These are phyloP conservation scores for Trichoderma asperellum DNA, from an alignment of 2,329 filamentous ascomycete genomes.

Conservation along the genomic window DNA sequence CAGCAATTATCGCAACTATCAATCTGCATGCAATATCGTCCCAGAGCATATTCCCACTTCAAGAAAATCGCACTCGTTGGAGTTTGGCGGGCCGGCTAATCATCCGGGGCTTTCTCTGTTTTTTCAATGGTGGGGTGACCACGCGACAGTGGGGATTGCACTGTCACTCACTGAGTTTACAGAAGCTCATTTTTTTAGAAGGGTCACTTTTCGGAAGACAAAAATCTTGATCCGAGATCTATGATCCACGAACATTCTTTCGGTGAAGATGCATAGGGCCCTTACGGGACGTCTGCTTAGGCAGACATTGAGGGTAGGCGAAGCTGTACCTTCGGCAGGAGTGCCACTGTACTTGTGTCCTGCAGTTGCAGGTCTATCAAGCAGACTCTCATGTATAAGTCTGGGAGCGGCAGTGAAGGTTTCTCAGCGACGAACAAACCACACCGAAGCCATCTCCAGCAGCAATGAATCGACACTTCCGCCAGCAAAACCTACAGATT, in stretches of 20 bases:
- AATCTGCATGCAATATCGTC: neutral
- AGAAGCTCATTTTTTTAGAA: neutral
- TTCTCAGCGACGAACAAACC: conserved; percentile 36
- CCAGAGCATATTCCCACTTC: conserved; percentile 12
- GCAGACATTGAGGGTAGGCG: conserved; percentile 48
- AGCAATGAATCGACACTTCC: neutral
- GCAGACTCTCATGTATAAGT: conserved; percentile 26
- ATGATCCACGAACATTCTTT: neutral
- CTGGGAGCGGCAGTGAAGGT: neutral
- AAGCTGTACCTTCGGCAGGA: conserved; percentile 43
- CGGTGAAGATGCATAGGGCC: conserved; percentile 48
- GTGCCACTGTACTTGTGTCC: conserved; percentile 56
- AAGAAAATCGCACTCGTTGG: conserved; percentile 37
- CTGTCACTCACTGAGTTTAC: neutral
- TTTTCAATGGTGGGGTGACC: conserved; percentile 24
- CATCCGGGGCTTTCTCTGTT: conserved; percentile 30
- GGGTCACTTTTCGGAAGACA: neutral
- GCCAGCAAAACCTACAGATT: neutral
- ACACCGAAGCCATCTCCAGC: conserved; percentile 33
- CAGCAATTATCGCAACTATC: conserved; percentile 11
- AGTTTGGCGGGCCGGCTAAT: conserved; percentile 35
- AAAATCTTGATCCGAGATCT: neutral
- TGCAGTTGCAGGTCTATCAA: conserved; percentile 40
- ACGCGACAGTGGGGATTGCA: conserved; percentile 16
- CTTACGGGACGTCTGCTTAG: conserved; percentile 49